Base-by-base conservation (phyloP, 2,329 filamentous ascomycete species). In the Passalora sequoiae region DNA sequence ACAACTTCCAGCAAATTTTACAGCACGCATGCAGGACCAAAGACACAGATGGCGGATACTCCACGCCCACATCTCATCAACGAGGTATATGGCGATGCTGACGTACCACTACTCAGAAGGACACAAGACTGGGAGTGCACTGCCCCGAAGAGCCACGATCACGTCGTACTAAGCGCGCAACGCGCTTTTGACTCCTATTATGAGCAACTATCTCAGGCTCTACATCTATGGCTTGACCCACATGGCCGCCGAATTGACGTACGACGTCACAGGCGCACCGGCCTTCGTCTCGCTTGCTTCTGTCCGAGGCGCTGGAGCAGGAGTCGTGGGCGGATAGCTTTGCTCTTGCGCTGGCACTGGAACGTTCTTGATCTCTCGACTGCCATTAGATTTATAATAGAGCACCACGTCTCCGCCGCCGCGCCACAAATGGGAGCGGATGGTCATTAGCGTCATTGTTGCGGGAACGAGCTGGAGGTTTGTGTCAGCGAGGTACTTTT, bases 371-470 rank as follows among this genome's bases (percentile, higher is more conserved):
- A 74, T 74, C 47, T 77, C 73, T 66, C 87, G 91, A 59, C 80
- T 81, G n/a, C 89, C 89, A 57, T 96, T 98, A 39, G 85, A 76
- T 62, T 89, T 94, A 73, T 98, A 98, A 60, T 88, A 80, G 38
- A 98, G 73, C 40, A 94, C 69, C 52, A 98, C 85, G 66, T 98
- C 92, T 57, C 85, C 89, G n/a, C 88, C 88, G 31, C 86, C 88
- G 58, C 94, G 88, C 92, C 92, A 98, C 41, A 97, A 75, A 61
- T 95, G 89, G 2, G 89, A 84, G 22, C 91, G 83, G 31, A 98
- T 81, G 0, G 89, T 96, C 4, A 89, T 88, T n/a, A 98, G 77
- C 25, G 85, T 97, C 84, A 95, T 96, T 22, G 83, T 84, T 5
- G 83, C 80, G 2, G 84, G 78, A 19, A 97, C 73, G 46, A 84